These are phyloP conservation scores for Verticillium zaregamsianum DNA, from an alignment of 2,329 filamentous ascomycete species.

Conservation along the genomic window DNA sequence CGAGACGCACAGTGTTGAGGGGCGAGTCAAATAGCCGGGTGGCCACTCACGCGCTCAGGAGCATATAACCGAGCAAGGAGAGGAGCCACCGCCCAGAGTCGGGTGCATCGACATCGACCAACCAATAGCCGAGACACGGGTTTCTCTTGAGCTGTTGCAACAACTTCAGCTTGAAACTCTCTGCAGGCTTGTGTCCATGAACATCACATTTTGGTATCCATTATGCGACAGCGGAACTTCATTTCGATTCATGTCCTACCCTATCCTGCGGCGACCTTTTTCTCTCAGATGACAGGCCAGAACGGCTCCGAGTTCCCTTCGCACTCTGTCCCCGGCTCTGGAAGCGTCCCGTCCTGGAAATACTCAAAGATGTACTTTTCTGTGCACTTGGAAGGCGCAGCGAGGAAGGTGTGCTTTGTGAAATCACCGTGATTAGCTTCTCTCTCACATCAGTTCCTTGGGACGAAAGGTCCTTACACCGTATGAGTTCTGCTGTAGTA, in stretches of 20 bases:
- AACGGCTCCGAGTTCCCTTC: conserved; percentile 19
- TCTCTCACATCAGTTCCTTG: background rate
- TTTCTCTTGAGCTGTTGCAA: too few species aligned
- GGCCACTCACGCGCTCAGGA: background rate
- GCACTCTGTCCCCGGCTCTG: conserved; percentile 39
- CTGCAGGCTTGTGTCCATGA: too few species aligned
- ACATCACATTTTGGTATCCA: too few species aligned
- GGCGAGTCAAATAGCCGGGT: background rate
- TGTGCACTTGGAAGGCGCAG: conserved; percentile 40
- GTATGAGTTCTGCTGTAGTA: conserved; percentile 46
- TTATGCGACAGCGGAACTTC: too few species aligned
- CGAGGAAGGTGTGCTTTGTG: conserved; percentile 44
- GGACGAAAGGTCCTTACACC: conserved; percentile 33
- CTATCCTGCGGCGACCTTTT: too few species aligned
- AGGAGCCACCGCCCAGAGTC: too few species aligned
- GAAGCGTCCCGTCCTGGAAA: conserved; percentile 42
- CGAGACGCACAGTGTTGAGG: background rate
- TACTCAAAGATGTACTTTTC: conserved; percentile 35
- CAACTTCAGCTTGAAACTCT: too few species aligned
- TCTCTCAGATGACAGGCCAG: background rate
- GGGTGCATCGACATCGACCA: too few species aligned
- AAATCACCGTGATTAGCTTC: too few species aligned
- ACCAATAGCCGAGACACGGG: too few species aligned
- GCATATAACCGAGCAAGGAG: background rate
- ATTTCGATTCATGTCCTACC: too few species aligned